Percentiles rank a stretch among this genome's conserved stretches.
Evolutionary conservation across 2,329 filamentous ascomycete genomes (phyloP).

Genomic region (Trichoderma semiorbis): DNA sequence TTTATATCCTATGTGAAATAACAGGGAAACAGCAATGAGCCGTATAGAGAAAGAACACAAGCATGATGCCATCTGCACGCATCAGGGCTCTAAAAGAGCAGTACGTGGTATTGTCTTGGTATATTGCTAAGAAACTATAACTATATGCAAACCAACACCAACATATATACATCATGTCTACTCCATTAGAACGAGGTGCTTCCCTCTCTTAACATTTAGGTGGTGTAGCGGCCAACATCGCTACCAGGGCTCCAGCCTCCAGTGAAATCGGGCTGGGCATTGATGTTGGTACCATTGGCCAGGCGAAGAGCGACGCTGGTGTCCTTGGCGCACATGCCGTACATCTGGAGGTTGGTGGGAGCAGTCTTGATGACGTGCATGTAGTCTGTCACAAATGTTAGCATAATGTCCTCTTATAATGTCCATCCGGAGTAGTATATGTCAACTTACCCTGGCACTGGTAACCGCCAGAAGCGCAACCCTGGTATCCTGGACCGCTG

Average conservation of each 20-base stretch:
- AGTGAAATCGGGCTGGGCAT: conserved; percentile 31
- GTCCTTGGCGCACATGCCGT: conserved; percentile 42
- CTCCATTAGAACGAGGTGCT: background rate
- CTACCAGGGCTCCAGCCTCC: conserved; percentile 36
- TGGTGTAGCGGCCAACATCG: conserved; percentile 36
- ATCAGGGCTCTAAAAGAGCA: background rate
- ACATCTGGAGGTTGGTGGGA: conserved; percentile 38
- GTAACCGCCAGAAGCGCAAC: conserved; percentile 28
- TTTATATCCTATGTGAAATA: no score
- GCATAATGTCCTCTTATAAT: background rate
- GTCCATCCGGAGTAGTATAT: background rate
- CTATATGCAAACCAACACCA: background rate
- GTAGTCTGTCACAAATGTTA: conserved; percentile 18
- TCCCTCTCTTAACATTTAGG: background rate
- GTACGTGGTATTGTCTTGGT: background rate
- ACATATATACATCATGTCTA: background rate
- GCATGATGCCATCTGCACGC: background rate
- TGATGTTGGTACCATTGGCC: conserved; percentile 34
- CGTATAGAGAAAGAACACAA: background rate
- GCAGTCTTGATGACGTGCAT: conserved; percentile 40
- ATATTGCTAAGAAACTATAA: background rate
- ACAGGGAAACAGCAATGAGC: background rate
- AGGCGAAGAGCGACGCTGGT: conserved; percentile 34
- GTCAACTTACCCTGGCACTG: conserved; percentile 33
- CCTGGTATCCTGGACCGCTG: conserved; percentile 38